Conservation (phyloP, 495 filamentous ascomycete species). For the Penicillium canariense region DNA sequence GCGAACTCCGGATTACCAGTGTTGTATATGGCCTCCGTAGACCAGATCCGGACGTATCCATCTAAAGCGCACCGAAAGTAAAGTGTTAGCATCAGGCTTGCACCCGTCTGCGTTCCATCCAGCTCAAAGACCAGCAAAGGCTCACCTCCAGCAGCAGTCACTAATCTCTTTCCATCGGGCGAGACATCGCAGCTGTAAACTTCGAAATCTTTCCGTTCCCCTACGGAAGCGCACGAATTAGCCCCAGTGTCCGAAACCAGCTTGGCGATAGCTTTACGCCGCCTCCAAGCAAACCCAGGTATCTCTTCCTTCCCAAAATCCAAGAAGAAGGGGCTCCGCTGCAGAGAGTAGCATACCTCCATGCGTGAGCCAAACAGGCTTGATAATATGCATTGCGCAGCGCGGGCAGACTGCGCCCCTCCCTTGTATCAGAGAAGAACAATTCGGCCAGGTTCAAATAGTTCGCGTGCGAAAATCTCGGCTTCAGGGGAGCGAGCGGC, state of each 20-base stretch:
- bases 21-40: slow-evolving; percentile 86
- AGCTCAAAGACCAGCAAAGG: neutral
- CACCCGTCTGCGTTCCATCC: neutral
- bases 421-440: neutral
- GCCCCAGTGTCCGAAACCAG: neutral
- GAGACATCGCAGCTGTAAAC: slow-evolving; percentile 97
- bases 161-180: slow-evolving; percentile 85
- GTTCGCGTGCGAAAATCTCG: neutral
- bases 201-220: slow-evolving; percentile 95
- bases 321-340: neutral
- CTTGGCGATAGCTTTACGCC: neutral
- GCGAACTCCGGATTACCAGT: slow-evolving; percentile 62
- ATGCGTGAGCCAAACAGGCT: slow-evolving; percentile 91
- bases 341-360: slow-evolving; percentile 54
- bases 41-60: slow-evolving; percentile 97
- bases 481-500: neutral
- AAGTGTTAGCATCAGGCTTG: slow-evolving; percentile 9
- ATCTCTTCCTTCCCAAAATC: neutral
- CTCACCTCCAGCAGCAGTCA: slow-evolving; percentile 89
- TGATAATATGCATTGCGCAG: slow-evolving; percentile 79
- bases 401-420: slow-evolving; percentile 7
- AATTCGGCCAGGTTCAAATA: neutral
- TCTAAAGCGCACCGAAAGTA: slow-evolving; percentile 49
- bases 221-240: slow-evolving; percentile 38
- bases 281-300: neutral